Conservation (phyloP, 2,329 filamentous ascomycete genomes). For the Xylaria arbuscula region DNA sequence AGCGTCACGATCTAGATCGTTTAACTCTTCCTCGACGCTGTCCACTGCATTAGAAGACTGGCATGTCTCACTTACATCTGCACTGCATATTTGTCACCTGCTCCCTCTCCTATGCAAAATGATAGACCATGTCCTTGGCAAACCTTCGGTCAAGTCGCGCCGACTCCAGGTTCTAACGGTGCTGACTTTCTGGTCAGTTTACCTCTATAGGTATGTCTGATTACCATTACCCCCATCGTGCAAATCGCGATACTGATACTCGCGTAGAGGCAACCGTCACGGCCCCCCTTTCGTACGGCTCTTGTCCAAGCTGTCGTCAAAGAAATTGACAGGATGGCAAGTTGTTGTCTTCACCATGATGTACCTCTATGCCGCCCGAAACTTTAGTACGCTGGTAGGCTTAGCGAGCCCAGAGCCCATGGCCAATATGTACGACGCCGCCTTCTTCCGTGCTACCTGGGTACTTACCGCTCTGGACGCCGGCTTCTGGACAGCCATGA, state of each 20-base stretch:
- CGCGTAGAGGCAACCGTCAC: conserved; percentile 81
- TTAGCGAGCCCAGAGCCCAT: conserved; percentile 93
- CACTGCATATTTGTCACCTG: conserved; percentile 18
- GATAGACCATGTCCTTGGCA: conserved; percentile 90
- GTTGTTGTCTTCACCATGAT: conserved; percentile 87
- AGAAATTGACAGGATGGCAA: conserved; percentile 86
- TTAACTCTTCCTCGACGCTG: conserved; percentile 2
- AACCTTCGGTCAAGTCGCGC: conserved; percentile 89
- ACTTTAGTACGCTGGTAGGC: conserved; percentile 92
- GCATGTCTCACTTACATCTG: conserved; percentile 25
- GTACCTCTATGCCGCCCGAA: conserved; percentile 89
- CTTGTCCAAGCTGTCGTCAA: conserved; percentile 77
- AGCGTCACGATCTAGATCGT: background rate
- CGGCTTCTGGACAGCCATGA: conserved; percentile 99
- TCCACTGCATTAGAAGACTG: conserved; percentile 10
- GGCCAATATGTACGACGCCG: conserved; percentile 90
- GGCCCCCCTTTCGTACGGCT: conserved; percentile 81
- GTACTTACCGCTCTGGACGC: conserved; percentile 93
- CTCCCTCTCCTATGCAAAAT: conserved; percentile 51
- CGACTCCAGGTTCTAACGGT: conserved; percentile 94
- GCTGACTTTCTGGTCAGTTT: conserved; percentile 89
- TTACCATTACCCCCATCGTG: too few species aligned
- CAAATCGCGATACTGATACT: conserved; percentile 33
- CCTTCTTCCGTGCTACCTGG: conserved; percentile 97
- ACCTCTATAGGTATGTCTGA: conserved; percentile 73